Evolutionary conservation across 2,329 filamentous ascomycete species (phyloP).

Genomic region (Fusarium solani-melongenae): DNA sequence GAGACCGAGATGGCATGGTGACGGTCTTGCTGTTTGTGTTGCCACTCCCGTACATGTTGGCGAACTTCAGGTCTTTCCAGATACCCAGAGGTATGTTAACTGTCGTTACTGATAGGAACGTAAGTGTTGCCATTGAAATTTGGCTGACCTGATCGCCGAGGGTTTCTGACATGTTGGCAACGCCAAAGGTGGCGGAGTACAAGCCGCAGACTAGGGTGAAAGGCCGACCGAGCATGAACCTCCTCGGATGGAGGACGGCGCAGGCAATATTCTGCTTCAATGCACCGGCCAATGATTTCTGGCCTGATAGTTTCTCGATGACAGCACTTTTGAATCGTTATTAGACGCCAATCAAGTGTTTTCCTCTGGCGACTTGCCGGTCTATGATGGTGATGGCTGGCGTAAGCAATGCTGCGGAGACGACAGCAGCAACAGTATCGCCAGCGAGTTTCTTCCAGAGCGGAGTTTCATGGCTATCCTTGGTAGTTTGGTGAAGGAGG

Average conservation of each 20-base stretch:
- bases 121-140: not conserved
- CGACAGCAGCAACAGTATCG: not conserved
- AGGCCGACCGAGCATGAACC: constrained; percentile 29
- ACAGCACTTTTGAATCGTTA: not conserved
- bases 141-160: constrained; percentile 27
- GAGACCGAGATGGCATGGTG: not conserved
- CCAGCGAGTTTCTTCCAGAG: not conserved
- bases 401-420: not conserved
- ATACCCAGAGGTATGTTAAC: not conserved
- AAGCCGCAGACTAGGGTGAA: constrained; percentile 40
- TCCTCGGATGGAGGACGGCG: constrained; percentile 7
- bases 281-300: not conserved
- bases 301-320: not conserved
- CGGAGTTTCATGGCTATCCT: not conserved
- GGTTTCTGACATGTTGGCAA: constrained; percentile 38
- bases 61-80: not conserved
- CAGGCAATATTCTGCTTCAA: not conserved
- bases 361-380: not conserved
- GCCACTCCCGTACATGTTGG: not conserved
- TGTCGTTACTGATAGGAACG: not conserved
- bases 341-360: not conserved
- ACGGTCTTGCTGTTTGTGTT: not conserved
- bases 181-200: constrained; percentile 39
- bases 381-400: not conserved
- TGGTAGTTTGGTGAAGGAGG: too few relatives aligned